phyloP scores from a whole-genome alignment of 2,329 filamentous ascomycete species.

The Zasmidium angulare region DNA sequence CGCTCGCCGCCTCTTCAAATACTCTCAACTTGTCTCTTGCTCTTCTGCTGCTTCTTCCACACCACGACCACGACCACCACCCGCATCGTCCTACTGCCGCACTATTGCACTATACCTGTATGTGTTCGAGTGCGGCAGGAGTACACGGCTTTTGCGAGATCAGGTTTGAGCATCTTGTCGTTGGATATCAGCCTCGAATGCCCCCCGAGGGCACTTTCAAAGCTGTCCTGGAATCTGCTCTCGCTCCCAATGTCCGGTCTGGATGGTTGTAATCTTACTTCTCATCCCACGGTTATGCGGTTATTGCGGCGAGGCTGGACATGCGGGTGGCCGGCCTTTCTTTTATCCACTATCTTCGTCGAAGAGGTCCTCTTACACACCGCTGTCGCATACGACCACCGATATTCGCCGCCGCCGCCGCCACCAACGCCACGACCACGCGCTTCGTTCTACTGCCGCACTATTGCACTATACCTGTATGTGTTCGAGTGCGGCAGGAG shows the following conservation, averaged over 20 bases:
- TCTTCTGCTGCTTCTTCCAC: background rate
- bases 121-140: background rate
- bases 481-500: background rate
- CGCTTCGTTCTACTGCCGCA: background rate
- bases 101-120: background rate
- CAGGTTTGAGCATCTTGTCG: background rate
- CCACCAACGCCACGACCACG: too few species aligned
- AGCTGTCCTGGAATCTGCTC: background rate
- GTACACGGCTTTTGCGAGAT: background rate
- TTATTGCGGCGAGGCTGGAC: background rate
- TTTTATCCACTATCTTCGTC: background rate
- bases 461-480: background rate
- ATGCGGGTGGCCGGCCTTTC: background rate
- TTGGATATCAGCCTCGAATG: background rate
- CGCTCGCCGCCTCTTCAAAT: background rate
- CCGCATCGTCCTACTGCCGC: background rate
- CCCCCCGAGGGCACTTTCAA: background rate
- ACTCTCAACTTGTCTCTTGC: background rate
- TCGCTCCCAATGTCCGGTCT: background rate
- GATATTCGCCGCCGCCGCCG: too few species aligned
- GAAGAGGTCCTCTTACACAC: background rate
- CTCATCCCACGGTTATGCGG: background rate
- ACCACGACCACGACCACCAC: background rate
- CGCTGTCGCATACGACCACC: too few species aligned
- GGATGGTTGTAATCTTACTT: background rate